Evolutionary conservation across 768 basidiomycete species (phyloP).

Genomic region (Galerina sulciceps): DNA sequence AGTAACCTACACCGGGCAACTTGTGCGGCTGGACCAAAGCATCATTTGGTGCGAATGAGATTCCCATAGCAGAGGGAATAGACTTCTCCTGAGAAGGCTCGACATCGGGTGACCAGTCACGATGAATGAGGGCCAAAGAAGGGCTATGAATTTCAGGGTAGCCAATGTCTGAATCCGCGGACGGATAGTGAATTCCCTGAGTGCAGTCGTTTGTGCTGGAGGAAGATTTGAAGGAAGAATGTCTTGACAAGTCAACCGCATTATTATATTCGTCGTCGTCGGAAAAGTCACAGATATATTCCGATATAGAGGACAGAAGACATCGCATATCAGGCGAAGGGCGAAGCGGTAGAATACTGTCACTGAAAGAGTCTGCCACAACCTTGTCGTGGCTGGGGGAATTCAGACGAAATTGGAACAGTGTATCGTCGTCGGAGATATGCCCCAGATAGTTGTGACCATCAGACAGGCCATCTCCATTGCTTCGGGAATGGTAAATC

Average conservation of each 20-base stretch:
- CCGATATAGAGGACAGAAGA: not conserved
- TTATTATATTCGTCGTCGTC: conserved; percentile 1
- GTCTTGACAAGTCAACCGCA: not conserved
- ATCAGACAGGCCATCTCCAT: not conserved
- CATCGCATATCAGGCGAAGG: not conserved
- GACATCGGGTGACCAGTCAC: conserved; percentile 24
- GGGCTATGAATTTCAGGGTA: not conserved
- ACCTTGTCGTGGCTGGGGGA: not conserved
- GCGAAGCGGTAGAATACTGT: not conserved
- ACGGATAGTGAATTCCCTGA: not conserved
- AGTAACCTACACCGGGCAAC: not conserved
- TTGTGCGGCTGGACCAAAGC: conserved; percentile 6
- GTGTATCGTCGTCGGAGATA: not conserved
- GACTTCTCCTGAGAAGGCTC: conserved; percentile 21
- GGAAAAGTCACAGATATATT: not conserved
- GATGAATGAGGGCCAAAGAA: not conserved
- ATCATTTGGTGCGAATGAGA: not conserved
- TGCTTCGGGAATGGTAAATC: not conserved
- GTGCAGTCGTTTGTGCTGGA: not conserved
- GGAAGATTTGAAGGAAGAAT: not conserved
- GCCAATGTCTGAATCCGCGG: conserved; percentile 7
- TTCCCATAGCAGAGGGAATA: conserved; percentile 15
- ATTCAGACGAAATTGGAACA: not conserved
- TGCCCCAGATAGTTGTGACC: not conserved
- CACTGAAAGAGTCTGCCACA: not conserved